Base-by-base conservation (phyloP, 2,329 filamentous ascomycete genomes). In the Phialophora expanda region DNA sequence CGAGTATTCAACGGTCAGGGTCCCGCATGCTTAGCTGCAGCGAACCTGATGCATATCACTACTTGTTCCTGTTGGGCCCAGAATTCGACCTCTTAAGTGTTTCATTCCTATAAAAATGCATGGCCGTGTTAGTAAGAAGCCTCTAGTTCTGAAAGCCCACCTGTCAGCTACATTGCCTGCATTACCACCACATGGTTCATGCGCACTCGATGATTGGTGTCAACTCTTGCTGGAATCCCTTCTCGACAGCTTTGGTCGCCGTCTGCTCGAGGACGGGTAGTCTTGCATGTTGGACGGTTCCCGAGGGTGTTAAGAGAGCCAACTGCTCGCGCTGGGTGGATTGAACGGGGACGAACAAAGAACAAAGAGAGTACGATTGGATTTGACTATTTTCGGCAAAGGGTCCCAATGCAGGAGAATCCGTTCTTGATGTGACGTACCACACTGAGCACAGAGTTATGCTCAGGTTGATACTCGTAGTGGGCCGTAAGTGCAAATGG, bases 1-100 rank as follows among this genome's bases (percentile, higher is more conserved):
- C 56, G 48, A 61, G 54, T 38, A 30, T 14, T 41, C 48, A 38
- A 53, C 34, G 46, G 50, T n/a, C 30, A 61, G 58, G 34, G 26
- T 38, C 44, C 24, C 12, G 30, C 28, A 61, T 44, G 56, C 56
- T 53, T 28, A 8, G 58, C 12, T 24, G 58, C 20, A 17, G 48
- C 53, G 17, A 17, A 9, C 28, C 53, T 32, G 22, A 32, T 34
- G 53, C 53, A 55, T 55, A 30, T 24, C 24, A 32, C 53, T 55
- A 32, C 53, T 55, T 55, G 53, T 55, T 55, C 53, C 28, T 55
- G 28, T 34, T 55, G 17, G 17, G 12, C 24, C 53, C 24, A 55
- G 26, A 30, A n/a, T 20, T 55, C n/a, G 14, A 32, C 53, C n/a
- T 12, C 53, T 55, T 14, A 12, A 30, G 1, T 6, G 20, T 53